Evolutionary conservation across 805 yeast genomes (phyloP), one percentile per base, ranked within the genome.

Genomic region (Candida loeiensis): DNA sequence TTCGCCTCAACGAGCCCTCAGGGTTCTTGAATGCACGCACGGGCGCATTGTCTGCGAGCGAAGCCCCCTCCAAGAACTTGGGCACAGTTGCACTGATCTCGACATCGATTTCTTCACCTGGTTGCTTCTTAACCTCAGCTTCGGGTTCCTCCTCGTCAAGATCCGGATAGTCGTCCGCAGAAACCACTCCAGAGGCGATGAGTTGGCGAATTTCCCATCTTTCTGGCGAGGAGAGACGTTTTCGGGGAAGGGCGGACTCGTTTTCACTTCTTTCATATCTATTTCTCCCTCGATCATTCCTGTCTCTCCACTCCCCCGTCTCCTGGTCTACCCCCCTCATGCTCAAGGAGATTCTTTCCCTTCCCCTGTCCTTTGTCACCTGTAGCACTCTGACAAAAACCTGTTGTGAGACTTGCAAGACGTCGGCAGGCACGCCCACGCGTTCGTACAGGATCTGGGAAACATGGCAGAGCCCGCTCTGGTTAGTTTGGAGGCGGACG

Each of bases 151-250:
- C 59, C 13, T 56, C 55, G 25, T 61, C 57, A 11, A 82, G 54
- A 39, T 80, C 90, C 1, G 89, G 89, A 53, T 80, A 80, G 45
- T 82, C 90, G 2, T 77, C 71, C 1, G 82, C 76, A 4, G 79
- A 69, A 0, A 79, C 76, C 0, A 77, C 90, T 2, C 95, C 95
- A 4, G 91, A 77, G 0, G 91, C 81, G 18, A 84, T 85, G 33
- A 90, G 63, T 55, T 90, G 96, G 24, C 85, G 70, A 37, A 86
- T 72, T 55, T 91, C 97, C 95, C 96, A 90, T 41, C 88, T 63
- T 59, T 90, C 98, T 0, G 95, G 95, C 0, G 95, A 84, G 0
- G 95, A 82, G 25, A 82, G 58, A 38, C 85, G 70, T 45, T 71
- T 41, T 33, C 33, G 20, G 4, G 33, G 8, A 6, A 13, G 29